Evolutionary conservation across 371 early-diverging fungal genomes (phyloP).

Genomic region (Mortierella sp.): DNA sequence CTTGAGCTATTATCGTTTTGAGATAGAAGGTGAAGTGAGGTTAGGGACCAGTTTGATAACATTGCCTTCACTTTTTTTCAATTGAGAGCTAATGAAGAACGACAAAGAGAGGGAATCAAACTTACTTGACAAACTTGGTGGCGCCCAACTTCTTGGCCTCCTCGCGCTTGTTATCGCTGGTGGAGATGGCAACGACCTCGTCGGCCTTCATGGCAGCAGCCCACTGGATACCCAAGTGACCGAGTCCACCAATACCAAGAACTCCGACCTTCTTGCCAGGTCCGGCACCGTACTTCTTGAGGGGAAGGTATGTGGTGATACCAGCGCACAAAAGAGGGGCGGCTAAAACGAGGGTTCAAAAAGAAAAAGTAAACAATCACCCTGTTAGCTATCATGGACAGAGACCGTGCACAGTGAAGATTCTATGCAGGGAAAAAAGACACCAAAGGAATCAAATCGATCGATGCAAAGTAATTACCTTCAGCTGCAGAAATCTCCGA

Average conservation of each 20-base stretch:
- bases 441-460: neutral
- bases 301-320: constrained; percentile 74
- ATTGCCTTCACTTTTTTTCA: no score
- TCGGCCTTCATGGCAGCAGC: constrained; percentile 72
- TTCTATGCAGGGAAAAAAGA: neutral
- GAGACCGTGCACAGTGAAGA: neutral
- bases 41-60: no score
- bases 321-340: constrained; percentile 76
- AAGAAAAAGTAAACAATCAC: neutral
- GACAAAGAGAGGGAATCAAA: neutral
- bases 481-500: constrained; percentile 61
- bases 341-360: constrained; percentile 62
- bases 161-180: constrained; percentile 72
- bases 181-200: constrained; percentile 81
- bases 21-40: neutral
- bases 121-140: constrained; percentile 60
- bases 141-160: constrained; percentile 83
- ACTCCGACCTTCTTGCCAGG: constrained; percentile 73
- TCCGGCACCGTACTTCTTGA: constrained; percentile 63
- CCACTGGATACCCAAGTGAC: constrained; percentile 80
- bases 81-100: no score
- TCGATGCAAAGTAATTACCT: constrained; percentile 26
- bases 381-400: neutral
- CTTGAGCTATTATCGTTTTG: constrained; percentile 16
- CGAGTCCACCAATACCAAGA: constrained; percentile 80